Base-by-base conservation (phyloP, 108 stramenopile species). In the Seminavis robusta region DNA sequence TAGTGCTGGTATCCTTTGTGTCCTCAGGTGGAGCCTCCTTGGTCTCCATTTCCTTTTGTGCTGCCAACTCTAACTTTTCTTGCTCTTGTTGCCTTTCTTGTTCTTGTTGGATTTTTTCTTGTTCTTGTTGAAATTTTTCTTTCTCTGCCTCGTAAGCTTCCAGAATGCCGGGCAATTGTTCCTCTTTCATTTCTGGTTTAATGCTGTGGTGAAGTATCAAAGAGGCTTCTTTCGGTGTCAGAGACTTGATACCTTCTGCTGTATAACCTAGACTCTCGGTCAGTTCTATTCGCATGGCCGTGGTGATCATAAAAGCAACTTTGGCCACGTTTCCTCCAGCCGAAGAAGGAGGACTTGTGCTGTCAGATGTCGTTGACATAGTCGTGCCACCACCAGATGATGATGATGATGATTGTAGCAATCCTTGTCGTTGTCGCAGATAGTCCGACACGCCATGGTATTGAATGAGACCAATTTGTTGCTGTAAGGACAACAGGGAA, bases 231-330 rank as follows among this genome's bases (percentile, higher is more conserved):
- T 37, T 16, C 13, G 52, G 52, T 37, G 52, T 53, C 39, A 53
- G 17, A 15, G 33, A 37, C 34, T 53, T 53, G 17, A 53, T 37
- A 3, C n/a, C 5, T 21, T 65, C 55, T 16, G 33, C 47, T 0
- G 29, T 21, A 29, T 83, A 83, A 33, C 77, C 74, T 43, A 83
- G 37, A 13, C 31, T 26, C 3, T 67, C 40, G 1, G 9, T 36
- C 36, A 83, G 36, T 46, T 64, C 58, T 19, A 63, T 40, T 50
- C 64, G 65, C 70, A 76, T 76, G 9, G 66, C 32, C 10, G 66
- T 27, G 21, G 81, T 78, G n/a, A 83, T 75, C 73, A 83, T 76
- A 36, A 83, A 83, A 19, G 81, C 73, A 33, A 83, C 61, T 41
- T 64, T 56, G 11, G 61, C 78, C 32, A 16, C 47, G 2, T 31